Conservation (phyloP, 2,329 filamentous ascomycete genomes). For the Aspergillus quadricinctus region DNA sequence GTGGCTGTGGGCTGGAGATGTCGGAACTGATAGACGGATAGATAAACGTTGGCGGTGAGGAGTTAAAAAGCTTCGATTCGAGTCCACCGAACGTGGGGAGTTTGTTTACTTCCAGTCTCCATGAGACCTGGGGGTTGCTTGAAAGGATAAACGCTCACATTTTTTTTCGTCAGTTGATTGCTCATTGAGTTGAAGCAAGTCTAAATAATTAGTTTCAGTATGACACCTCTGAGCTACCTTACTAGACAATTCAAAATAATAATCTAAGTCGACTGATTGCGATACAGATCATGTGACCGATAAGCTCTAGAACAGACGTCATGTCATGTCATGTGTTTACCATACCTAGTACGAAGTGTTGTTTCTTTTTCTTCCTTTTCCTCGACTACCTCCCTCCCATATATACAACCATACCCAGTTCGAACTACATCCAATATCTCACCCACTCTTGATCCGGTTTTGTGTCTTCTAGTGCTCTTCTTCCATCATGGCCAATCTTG, state of each 20-base stretch:
- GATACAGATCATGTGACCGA: not conserved
- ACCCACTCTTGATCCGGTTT: conserved; percentile 4
- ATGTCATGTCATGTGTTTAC: conserved; percentile 2
- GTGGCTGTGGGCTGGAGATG: not conserved
- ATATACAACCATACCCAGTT: not conserved
- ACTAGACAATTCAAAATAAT: not conserved
- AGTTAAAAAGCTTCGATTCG: not conserved
- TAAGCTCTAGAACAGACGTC: not conserved
- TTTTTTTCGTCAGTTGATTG: not conserved
- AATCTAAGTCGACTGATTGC: not conserved
- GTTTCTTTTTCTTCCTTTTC: too few relatives aligned
- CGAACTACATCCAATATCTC: conserved; percentile 14
- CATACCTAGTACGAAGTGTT: too few relatives aligned
- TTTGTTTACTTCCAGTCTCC: too few relatives aligned
- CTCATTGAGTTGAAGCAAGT: not conserved
- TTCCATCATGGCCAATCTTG: not conserved
- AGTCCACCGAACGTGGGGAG: not conserved
- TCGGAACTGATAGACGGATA: not conserved
- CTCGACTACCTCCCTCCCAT: too few relatives aligned
- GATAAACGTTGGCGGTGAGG: not conserved
- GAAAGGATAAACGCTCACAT: not conserved
- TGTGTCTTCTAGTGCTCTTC: not conserved
- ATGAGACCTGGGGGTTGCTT: not conserved
- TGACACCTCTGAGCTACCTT: not conserved
- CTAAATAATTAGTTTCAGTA: not conserved